phyloP scores from a whole-genome alignment of 2,329 filamentous ascomycete genomes.

The Monilinia fructicola region DNA sequence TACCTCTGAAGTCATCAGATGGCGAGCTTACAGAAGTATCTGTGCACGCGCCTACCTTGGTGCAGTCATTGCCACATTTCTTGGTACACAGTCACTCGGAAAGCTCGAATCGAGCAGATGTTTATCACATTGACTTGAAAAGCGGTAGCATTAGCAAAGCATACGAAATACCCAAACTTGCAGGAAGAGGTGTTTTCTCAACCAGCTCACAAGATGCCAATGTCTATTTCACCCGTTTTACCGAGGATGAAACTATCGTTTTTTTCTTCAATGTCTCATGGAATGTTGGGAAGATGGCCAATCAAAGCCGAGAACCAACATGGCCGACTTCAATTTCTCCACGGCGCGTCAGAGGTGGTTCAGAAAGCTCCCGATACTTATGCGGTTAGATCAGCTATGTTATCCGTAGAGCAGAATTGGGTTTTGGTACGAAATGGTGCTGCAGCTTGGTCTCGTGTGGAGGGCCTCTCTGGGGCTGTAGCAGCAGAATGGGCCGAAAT shows the following conservation, averaged over 20 bases:
- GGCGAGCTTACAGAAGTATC: conserved; percentile 55
- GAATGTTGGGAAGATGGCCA: conserved; percentile 73
- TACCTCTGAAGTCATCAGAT: conserved; percentile 51
- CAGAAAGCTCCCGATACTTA: conserved; percentile 65
- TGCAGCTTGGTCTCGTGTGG: conserved; percentile 74
- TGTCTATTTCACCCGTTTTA: conserved; percentile 85
- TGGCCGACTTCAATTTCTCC: conserved; percentile 50
- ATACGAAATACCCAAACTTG: conserved; percentile 72
- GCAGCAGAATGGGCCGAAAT: conserved; percentile 80
- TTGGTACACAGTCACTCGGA: conserved; percentile 76
- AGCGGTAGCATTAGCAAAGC: conserved; percentile 69
- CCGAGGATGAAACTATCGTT: conserved; percentile 69
- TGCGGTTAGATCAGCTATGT: conserved; percentile 74
- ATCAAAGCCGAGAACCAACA: conserved; percentile 48
- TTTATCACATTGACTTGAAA: conserved; percentile 79
- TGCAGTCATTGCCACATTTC: conserved; percentile 76
- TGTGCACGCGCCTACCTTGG: conserved; percentile 71
- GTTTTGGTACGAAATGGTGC: conserved; percentile 80
- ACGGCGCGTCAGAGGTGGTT: conserved; percentile 80
- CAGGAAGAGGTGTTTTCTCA: conserved; percentile 73
- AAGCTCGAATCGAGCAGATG: conserved; percentile 73
- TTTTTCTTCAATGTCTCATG: conserved; percentile 74
- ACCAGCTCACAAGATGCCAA: conserved; percentile 75
- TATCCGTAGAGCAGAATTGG: conserved; percentile 73
- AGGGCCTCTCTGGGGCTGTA: conserved; percentile 77